phyloP scores from a whole-genome alignment of 1,284 basidiomycete genomes.

The Somion occarium region DNA sequence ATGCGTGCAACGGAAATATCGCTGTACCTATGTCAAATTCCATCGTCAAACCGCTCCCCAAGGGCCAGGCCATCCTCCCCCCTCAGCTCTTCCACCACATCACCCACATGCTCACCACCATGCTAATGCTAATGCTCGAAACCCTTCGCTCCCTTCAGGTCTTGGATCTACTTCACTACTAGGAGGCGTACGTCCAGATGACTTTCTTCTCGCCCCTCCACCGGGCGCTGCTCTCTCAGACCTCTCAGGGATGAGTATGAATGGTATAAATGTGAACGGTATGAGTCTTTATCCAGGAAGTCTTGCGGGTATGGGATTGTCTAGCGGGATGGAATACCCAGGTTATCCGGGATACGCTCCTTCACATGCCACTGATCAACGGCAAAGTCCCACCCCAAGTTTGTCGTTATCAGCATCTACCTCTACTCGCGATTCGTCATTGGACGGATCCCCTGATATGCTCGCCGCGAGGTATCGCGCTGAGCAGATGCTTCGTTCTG shows the following conservation, averaged over 20 bases:
- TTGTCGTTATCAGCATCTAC: conserved; percentile 4
- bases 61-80: conserved; percentile 56
- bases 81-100: conserved; percentile 18
- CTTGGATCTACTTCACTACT: not conserved
- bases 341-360: conserved; percentile 4
- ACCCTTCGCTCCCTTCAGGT: conserved; percentile 16
- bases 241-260: not conserved
- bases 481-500: conserved; percentile 30
- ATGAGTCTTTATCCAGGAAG: not conserved
- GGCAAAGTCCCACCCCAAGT: conserved; percentile 9
- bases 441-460: conserved; percentile 32
- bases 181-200: conserved; percentile 2
- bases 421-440: conserved; percentile 10
- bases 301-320: not conserved
- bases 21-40: conserved; percentile 84
- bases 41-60: conserved; percentile 75
- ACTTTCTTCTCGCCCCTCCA: conserved; percentile 5
- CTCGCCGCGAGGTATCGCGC: conserved; percentile 45
- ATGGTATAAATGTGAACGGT: too few relatives aligned
- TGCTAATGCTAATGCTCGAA: not conserved
- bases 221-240: conserved; percentile 3
- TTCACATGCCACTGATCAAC: not conserved
- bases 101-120: conserved; percentile 14
- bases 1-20: conserved; percentile 68
- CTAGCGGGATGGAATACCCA: conserved; percentile 4